phyloP scores from a whole-genome alignment of 2,329 filamentous ascomycete genomes.

The Lachnum nothofagi region DNA sequence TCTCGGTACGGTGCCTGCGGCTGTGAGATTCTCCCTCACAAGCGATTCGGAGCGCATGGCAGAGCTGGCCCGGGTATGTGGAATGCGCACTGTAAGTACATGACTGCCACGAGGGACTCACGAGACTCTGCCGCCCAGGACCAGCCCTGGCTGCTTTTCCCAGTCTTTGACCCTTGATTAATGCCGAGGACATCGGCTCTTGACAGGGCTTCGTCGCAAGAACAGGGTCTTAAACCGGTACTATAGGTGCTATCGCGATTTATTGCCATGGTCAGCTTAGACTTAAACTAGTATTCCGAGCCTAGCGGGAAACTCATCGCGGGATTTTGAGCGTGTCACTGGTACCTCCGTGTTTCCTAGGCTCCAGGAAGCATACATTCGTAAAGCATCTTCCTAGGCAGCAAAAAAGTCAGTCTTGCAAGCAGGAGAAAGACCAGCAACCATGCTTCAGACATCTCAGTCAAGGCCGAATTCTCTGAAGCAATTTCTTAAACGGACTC shows the following conservation, averaged over 20 bases:
- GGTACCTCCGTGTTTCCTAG: background rate
- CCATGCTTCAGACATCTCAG: too few relatives aligned
- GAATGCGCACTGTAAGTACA: too few relatives aligned
- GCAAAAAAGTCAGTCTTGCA: too few relatives aligned
- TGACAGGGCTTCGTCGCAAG: background rate
- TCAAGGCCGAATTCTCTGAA: too few relatives aligned
- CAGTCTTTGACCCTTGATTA: background rate
- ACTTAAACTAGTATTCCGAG: background rate
- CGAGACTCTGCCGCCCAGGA: background rate
- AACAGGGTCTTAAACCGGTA: background rate
- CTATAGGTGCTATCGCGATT: background rate
- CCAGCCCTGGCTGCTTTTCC: background rate
- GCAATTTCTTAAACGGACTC: too few relatives aligned
- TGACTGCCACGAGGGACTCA: background rate
- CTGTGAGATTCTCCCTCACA: too few relatives aligned
- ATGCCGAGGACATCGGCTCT: background rate
- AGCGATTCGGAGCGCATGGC: too few relatives aligned
- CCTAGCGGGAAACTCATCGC: conserved; percentile 3
- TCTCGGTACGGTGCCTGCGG: too few relatives aligned
- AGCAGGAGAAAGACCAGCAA: too few relatives aligned
- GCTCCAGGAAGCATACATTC: background rate
- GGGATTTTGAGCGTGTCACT: conserved; percentile 1
- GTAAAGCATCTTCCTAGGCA: too few relatives aligned
- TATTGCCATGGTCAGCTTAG: background rate
- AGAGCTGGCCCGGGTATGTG: too few relatives aligned